Evolutionary conservation across 2,329 filamentous ascomycete genomes (phyloP).

Genomic region (Keithomyces neogunnii): DNA sequence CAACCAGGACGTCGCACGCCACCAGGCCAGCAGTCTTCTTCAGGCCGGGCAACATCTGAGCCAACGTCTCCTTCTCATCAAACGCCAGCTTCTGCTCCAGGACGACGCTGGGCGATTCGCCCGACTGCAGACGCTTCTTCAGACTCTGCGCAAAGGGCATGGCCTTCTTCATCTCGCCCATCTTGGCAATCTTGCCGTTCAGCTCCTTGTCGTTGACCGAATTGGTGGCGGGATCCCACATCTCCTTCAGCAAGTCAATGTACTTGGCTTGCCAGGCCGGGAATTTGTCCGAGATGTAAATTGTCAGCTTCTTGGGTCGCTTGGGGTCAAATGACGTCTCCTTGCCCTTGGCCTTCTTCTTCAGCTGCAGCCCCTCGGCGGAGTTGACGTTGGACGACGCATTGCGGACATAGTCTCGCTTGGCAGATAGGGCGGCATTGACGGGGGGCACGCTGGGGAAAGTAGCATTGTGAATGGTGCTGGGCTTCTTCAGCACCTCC

Average conservation of each 20-base stretch:
- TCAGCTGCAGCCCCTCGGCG: constrained; percentile 72
- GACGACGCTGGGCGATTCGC: constrained; percentile 58
- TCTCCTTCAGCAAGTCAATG: constrained; percentile 67
- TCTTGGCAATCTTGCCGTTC: constrained; percentile 69
- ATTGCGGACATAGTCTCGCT: constrained; percentile 70
- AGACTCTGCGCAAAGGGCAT: constrained; percentile 92
- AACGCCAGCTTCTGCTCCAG: constrained; percentile 81
- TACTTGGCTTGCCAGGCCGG: constrained; percentile 90
- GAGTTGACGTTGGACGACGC: constrained; percentile 71
- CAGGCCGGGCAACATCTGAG: constrained; percentile 70
- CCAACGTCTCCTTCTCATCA: constrained; percentile 69
- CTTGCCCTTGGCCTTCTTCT: constrained; percentile 93
- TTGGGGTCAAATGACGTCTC: constrained; percentile 76
- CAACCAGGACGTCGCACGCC: constrained; percentile 61
- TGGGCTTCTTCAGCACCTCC: constrained; percentile 72
- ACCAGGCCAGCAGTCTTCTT: constrained; percentile 65
- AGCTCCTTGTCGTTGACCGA: constrained; percentile 72
- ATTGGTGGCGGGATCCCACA: constrained; percentile 54
- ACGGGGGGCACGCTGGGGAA: constrained; percentile 50
- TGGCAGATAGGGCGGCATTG: constrained; percentile 62
- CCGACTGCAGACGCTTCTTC: constrained; percentile 72
- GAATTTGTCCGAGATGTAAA: constrained; percentile 73
- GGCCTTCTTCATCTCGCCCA: constrained; percentile 89
- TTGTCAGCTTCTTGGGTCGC: constrained; percentile 82
- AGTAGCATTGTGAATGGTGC: constrained; percentile 67